Conservation (phyloP, 768 basidiomycete species). For the Boletales sp. region DNA sequence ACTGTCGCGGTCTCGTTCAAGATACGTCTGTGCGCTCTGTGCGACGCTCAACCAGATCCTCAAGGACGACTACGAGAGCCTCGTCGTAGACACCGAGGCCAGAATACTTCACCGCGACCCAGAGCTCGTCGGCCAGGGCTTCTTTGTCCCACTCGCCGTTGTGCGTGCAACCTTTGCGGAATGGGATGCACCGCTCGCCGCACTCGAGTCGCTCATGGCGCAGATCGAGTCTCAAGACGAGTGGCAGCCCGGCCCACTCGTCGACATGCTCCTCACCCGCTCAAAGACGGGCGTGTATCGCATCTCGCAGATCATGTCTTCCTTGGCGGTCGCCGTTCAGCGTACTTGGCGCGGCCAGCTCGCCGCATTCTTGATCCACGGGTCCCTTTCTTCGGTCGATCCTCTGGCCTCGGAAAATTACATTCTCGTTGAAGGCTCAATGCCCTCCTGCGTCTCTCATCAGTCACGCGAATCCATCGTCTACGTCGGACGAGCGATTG, state of each 20-base stretch:
- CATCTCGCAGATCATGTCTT: slow-evolving; percentile 66
- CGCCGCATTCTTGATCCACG: slow-evolving; percentile 79
- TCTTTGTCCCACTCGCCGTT: slow-evolving; percentile 80
- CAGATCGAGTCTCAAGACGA: slow-evolving; percentile 50
- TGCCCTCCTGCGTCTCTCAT: slow-evolving; percentile 72
- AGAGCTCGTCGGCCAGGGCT: slow-evolving; percentile 70
- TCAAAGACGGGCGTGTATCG: slow-evolving; percentile 78
- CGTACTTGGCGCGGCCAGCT: slow-evolving; percentile 82
- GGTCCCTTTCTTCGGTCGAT: slow-evolving; percentile 57
- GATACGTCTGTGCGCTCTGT: slow-evolving; percentile 78
- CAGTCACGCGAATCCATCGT: slow-evolving; percentile 77
- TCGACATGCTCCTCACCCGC: slow-evolving; percentile 71
- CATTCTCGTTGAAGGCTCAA: slow-evolving; percentile 55
- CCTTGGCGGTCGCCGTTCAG: slow-evolving; percentile 72
- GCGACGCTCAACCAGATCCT: slow-evolving; percentile 71
- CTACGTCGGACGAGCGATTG: slow-evolving; percentile 85
- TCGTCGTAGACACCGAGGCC: slow-evolving; percentile 78
- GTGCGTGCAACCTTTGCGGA: slow-evolving; percentile 79
- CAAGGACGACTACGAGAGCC: slow-evolving; percentile 73
- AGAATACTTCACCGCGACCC: slow-evolving; percentile 75
- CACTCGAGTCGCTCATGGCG: slow-evolving; percentile 62
- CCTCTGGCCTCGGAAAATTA: slow-evolving; percentile 64
- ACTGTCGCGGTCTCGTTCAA: slow-evolving; percentile 58
- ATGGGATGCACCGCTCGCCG: slow-evolving; percentile 85
- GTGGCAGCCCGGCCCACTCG: slow-evolving; percentile 71